Percentiles rank a stretch among this genome's conserved stretches.
phyloP scores from a whole-genome alignment of 2,329 filamentous ascomycete species.

The Fusarium guadeloupense region DNA sequence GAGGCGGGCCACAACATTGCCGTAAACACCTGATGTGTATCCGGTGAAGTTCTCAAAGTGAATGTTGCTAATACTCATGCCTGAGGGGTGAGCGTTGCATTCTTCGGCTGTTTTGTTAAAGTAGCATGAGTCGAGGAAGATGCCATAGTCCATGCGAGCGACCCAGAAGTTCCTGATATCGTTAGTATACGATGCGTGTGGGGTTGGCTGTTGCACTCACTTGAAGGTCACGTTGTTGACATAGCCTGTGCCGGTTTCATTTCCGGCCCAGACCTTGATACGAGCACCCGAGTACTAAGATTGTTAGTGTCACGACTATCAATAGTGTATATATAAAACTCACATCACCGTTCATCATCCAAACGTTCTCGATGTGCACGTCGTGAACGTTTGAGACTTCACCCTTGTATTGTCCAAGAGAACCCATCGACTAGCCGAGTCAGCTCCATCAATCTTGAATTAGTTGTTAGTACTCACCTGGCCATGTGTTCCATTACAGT shows the following conservation, averaged over 20 bases:
- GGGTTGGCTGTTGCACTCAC: background rate
- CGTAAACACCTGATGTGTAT: conserved; percentile 64
- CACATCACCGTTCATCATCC: conserved; percentile 57
- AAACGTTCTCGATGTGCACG: conserved; percentile 67
- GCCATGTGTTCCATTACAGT: conserved; percentile 68
- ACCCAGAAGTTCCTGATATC: conserved; percentile 64
- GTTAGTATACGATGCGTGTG: rapidly evolving
- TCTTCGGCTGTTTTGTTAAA: conserved; percentile 62
- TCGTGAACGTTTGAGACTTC: conserved; percentile 65
- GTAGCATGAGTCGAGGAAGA: conserved; percentile 70
- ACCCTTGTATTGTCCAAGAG: conserved; percentile 65
- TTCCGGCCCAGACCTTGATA: conserved; percentile 69
- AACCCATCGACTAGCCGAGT: conserved; percentile 55
- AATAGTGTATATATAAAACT: background rate
- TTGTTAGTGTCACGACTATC: rapidly evolving
- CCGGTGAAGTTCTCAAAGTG: conserved; percentile 67
- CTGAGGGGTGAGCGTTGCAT: conserved; percentile 63
- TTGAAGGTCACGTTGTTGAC: conserved; percentile 69
- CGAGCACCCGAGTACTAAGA: conserved; percentile 59
- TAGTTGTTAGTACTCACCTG: conserved; percentile 44
- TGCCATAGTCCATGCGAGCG: conserved; percentile 65
- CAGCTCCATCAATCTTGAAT: background rate
- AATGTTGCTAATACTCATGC: conserved; percentile 68
- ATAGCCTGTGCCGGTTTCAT: conserved; percentile 65
- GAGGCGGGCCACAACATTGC: conserved; percentile 62